Percentiles rank a stretch among this genome's conserved stretches.
These are phyloP conservation scores for Combretum micranthum DNA, from an alignment of 345 rosid species.

Conservation along the genomic window DNA sequence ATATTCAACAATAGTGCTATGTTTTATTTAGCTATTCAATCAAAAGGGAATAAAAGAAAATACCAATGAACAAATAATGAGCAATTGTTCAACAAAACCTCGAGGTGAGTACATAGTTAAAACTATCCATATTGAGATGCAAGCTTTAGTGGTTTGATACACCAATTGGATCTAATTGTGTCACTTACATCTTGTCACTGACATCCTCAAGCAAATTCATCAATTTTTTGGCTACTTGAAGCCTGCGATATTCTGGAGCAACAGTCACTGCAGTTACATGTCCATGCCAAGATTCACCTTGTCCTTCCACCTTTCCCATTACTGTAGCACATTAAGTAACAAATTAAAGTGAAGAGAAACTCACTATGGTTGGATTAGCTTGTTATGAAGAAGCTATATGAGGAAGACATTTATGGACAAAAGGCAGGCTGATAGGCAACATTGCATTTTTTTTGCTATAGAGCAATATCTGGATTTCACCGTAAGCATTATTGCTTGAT, in stretches of 20 bases:
- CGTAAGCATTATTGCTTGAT: no score
- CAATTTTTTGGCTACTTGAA: constrained; percentile 80
- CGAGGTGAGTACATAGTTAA: no score
- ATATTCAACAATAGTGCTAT: no score
- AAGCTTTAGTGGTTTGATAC: background rate
- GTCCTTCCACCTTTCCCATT: constrained; percentile 97
- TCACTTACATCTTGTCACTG: constrained; percentile 78
- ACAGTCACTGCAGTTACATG: constrained; percentile 96
- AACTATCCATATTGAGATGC: no score
- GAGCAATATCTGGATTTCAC: no score
- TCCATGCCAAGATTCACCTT: constrained; percentile 98
- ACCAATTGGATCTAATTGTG: background rate
- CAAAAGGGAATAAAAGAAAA: background rate
- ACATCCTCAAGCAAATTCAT: constrained; percentile 84
- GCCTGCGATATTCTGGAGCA: constrained; percentile 81
- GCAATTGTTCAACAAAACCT: background rate
- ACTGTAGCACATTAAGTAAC: constrained; percentile 31
- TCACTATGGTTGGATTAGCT: background rate
- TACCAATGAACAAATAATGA: background rate
- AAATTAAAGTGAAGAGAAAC: background rate
- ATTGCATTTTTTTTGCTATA: no score
- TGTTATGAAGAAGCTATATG: background rate
- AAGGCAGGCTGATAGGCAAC: no score
- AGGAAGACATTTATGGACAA: background rate
- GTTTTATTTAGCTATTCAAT: no score